phyloP scores from a whole-genome alignment of 2,329 filamentous ascomycete species.

The Aspergillus hortae region DNA sequence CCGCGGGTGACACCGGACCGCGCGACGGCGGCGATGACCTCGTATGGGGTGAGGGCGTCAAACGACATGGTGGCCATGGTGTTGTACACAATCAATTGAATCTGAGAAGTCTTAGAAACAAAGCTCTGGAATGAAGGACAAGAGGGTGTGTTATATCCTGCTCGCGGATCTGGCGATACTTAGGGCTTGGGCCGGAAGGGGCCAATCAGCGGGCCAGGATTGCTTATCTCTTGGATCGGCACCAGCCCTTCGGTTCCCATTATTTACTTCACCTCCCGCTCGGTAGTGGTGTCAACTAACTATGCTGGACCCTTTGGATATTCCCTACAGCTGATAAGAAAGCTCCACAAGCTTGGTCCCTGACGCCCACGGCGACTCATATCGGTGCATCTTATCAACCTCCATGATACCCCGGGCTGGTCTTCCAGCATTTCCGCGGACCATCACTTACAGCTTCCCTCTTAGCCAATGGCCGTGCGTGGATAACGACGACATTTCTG shows the following conservation, averaged over 20 bases:
- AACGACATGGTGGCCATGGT: not conserved
- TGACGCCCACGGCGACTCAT: not conserved
- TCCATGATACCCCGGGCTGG: not conserved
- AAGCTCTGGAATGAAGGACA: not conserved
- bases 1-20: slow-evolving; percentile 52
- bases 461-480: not conserved
- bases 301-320: too few species aligned
- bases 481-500: not conserved
- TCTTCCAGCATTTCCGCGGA: not conserved
- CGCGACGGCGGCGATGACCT: slow-evolving; percentile 51
- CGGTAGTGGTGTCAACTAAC: too few species aligned
- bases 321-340: not conserved
- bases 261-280: not conserved
- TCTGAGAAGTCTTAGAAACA: not conserved
- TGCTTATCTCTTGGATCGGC: not conserved
- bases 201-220: not conserved
- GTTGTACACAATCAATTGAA: not conserved
- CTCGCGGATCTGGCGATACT: not conserved
- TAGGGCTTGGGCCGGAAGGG: not conserved
- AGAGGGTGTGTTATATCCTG: not conserved
- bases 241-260: not conserved
- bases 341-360: not conserved
- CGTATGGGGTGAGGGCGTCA: slow-evolving; percentile 45
- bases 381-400: not conserved
- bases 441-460: not conserved